Conservation (phyloP, 2,329 filamentous ascomycete genomes). For the Neofusicoccum cordaticola region DNA sequence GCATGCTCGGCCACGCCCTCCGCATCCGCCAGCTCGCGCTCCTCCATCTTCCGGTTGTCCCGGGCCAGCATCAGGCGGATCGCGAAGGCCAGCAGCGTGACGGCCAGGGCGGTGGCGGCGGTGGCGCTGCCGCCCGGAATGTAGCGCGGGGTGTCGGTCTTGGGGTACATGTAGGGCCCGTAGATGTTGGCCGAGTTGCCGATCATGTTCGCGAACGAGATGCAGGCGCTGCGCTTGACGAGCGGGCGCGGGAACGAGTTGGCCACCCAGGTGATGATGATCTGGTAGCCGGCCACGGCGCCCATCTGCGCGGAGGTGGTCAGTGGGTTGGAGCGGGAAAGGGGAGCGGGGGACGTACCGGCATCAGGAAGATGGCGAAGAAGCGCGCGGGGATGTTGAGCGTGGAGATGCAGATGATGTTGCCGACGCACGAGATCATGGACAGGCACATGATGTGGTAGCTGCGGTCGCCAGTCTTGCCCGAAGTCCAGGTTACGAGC, state of each 20-base stretch:
- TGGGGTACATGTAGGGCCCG: conserved; percentile 34
- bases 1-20: neutral
- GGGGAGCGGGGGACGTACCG: conserved; percentile 40
- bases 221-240: conserved; percentile 31
- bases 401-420: conserved; percentile 55
- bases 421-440: conserved; percentile 52
- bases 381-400: conserved; percentile 53
- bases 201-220: conserved; percentile 33
- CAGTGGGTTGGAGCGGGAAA: neutral
- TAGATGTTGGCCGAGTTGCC: conserved; percentile 37
- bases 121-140: conserved; percentile 37
- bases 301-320: conserved; percentile 17
- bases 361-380: conserved; percentile 63
- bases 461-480: conserved; percentile 54
- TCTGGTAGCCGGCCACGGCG: conserved; percentile 28
- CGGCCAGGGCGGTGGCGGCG: conserved; percentile 34
- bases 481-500: conserved; percentile 55
- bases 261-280: conserved; percentile 34
- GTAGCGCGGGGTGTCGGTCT: conserved; percentile 35
- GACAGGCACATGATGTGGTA: conserved; percentile 56
- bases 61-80: conserved; percentile 32
- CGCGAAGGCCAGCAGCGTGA: conserved; percentile 34
- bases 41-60: conserved; percentile 35
- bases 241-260: conserved; percentile 33
- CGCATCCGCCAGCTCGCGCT: conserved; percentile 21